These are phyloP conservation scores for Colletotrichum tabaci DNA, from an alignment of 2,329 filamentous ascomycete genomes.

Conservation along the genomic window DNA sequence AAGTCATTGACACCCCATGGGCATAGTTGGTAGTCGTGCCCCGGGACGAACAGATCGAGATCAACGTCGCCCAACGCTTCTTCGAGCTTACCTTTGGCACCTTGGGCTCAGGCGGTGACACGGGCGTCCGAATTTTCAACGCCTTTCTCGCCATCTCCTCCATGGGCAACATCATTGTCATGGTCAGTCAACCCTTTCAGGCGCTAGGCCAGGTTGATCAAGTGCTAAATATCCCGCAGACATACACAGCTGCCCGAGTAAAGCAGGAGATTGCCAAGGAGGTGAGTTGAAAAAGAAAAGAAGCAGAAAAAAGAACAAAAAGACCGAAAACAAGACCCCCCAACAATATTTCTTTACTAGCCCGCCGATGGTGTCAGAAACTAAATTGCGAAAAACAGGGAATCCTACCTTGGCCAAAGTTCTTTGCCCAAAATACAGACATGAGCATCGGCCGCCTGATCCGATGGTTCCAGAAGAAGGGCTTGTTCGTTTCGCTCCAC, in stretches of 20 bases:
- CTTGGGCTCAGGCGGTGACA: conserved; percentile 46
- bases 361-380: too few species aligned
- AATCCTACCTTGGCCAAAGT: conserved; percentile 64
- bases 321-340: background rate
- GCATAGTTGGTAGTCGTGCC: conserved; percentile 58
- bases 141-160: conserved; percentile 68
- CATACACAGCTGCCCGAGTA: conserved; percentile 68
- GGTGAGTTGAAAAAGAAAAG: background rate
- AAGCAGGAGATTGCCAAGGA: conserved; percentile 75
- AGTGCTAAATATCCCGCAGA: conserved; percentile 46
- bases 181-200: conserved; percentile 45
- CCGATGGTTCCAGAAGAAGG: conserved; percentile 49
- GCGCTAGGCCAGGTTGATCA: too few species aligned
- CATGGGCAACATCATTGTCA: conserved; percentile 70
- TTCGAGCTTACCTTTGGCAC: conserved; percentile 52
- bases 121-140: conserved; percentile 57
- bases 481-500: conserved; percentile 49
- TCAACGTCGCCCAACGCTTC: conserved; percentile 51
- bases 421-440: conserved; percentile 60
- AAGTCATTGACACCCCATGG: conserved; percentile 47
- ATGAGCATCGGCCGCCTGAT: conserved; percentile 53
- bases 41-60: conserved; percentile 43
- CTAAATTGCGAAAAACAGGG: conserved; percentile 48
- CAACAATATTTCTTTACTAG: too few species aligned
- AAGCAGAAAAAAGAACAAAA: too few species aligned